Percentiles rank a stretch among this genome's conserved stretches.
These are phyloP conservation scores for Boletus fagicola DNA, from an alignment of 768 basidiomycete species.

Conservation along the genomic window DNA sequence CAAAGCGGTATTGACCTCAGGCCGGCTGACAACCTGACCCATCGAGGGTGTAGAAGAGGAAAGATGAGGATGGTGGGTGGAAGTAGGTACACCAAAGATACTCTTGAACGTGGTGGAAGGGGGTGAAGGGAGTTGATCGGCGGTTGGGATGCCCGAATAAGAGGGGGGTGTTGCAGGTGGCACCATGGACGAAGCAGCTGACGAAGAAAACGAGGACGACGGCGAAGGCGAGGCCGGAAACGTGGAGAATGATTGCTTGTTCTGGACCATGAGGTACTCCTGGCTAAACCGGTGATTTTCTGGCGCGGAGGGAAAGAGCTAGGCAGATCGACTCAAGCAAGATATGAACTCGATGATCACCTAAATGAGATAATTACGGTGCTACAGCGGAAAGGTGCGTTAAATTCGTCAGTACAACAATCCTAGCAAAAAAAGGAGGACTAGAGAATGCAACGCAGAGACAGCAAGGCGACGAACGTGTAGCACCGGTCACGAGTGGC, in stretches of 20 bases:
- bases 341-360: slow-evolving; percentile 31
- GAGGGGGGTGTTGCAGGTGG: slow-evolving; percentile 37
- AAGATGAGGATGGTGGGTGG: slow-evolving; percentile 23
- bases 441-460: slow-evolving; percentile 23
- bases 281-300: slow-evolving; percentile 21
- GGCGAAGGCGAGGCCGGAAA: slow-evolving; percentile 43
- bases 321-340: slow-evolving; percentile 23
- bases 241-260: slow-evolving; percentile 38
- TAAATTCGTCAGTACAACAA: slow-evolving; percentile 17
- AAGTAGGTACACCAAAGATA: slow-evolving; percentile 28
- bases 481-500: background rate
- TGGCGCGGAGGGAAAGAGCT: slow-evolving; percentile 12
- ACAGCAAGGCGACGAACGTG: slow-evolving; percentile 27
- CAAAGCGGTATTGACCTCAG: slow-evolving; percentile 22
- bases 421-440: slow-evolving; percentile 11
- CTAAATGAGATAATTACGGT: slow-evolving; percentile 29
- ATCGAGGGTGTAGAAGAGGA: slow-evolving; percentile 31
- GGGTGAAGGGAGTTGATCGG: slow-evolving; percentile 43
- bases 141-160: slow-evolving; percentile 40
- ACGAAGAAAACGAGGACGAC: slow-evolving; percentile 48
- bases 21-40: slow-evolving; percentile 37
- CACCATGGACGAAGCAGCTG: slow-evolving; percentile 41
- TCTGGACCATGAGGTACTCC: slow-evolving; percentile 32
- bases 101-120: slow-evolving; percentile 37
- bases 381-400: slow-evolving; percentile 22